Evolutionary conservation across 2,329 filamentous ascomycete species (phyloP).

Genomic region (Aspergillus sp.): DNA sequence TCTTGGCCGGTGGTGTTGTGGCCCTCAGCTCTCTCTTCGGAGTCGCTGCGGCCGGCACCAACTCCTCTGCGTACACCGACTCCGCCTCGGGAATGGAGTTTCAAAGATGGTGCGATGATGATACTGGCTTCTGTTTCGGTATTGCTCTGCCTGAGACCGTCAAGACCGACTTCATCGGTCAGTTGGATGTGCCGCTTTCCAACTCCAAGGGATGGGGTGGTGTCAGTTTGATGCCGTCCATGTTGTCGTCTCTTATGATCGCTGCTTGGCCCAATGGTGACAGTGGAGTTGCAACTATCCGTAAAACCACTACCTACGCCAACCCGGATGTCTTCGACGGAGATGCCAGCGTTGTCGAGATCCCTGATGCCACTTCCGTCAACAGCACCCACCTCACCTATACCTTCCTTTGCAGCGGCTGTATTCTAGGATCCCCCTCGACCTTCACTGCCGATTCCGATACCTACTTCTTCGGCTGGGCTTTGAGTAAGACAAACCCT

Average conservation of each 20-base stretch:
- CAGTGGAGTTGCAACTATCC: conserved; percentile 7
- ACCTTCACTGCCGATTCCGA: conserved; percentile 8
- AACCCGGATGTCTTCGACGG: conserved; percentile 9
- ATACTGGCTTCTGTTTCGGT: conserved; percentile 12
- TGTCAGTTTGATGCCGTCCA: conserved; percentile 11
- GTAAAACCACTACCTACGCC: conserved; percentile 7
- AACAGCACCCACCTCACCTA: conserved; percentile 15
- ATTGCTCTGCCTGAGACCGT: conserved; percentile 12
- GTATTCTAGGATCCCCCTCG: conserved; percentile 9
- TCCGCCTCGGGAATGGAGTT: conserved; percentile 11
- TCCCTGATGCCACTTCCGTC: conserved; percentile 9
- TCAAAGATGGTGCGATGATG: conserved; percentile 13
- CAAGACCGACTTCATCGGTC: conserved; percentile 10
- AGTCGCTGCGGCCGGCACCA: conserved; percentile 5
- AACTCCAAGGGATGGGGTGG: conserved; percentile 13
- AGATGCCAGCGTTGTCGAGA: conserved; percentile 8
- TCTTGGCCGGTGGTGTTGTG: conserved; percentile 2
- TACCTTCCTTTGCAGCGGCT: conserved; percentile 13
- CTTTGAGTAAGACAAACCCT: conserved; percentile 10
- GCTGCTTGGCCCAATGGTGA: conserved; percentile 13
- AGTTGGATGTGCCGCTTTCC: conserved; percentile 9
- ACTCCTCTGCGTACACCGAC: conserved; percentile 13
- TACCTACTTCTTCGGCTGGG: conserved; percentile 13
- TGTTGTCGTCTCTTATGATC: conserved; percentile 10
- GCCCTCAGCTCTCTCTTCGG: conserved; percentile 10